These are phyloP conservation scores for Sporothrix phasma DNA, from an alignment of 2,329 filamentous ascomycete species.

Conservation along the genomic window DNA sequence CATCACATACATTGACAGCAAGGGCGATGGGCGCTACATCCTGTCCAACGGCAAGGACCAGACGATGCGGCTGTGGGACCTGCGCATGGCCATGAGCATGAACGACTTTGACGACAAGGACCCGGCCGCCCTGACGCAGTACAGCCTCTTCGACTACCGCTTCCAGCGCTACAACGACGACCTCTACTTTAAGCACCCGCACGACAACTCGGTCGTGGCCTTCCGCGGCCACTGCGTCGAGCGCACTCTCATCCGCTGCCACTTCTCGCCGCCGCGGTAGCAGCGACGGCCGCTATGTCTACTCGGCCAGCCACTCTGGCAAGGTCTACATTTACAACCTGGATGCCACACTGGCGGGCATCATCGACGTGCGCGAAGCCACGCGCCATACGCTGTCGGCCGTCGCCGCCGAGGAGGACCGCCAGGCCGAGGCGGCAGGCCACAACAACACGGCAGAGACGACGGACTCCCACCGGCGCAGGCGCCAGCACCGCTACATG, in stretches of 20 bases:
- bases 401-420: background rate
- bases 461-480: background rate
- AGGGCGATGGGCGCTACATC: slow-evolving; percentile 68
- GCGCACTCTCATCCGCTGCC: slow-evolving; percentile 84
- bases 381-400: slow-evolving; percentile 32
- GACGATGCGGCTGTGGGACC: slow-evolving; percentile 93
- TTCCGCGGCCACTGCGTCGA: slow-evolving; percentile 85
- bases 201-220: slow-evolving; percentile 87
- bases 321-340: slow-evolving; percentile 88
- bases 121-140: slow-evolving; percentile 43
- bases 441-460: background rate
- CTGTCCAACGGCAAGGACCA: slow-evolving; percentile 94
- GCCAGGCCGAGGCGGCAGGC: background rate
- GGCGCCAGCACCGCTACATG: background rate
- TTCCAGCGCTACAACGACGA: slow-evolving; percentile 54
- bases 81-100: slow-evolving; percentile 77
- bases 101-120: slow-evolving; percentile 49
- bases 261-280: slow-evolving; percentile 83
- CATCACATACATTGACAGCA: slow-evolving; percentile 59
- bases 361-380: slow-evolving; percentile 65
- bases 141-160: slow-evolving; percentile 74
- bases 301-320: slow-evolving; percentile 82
- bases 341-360: slow-evolving; percentile 67
- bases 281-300: slow-evolving; percentile 85
- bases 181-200: slow-evolving; percentile 60